These are phyloP conservation scores for Xanthoconium separans DNA, from an alignment of 1,284 basidiomycete species.

Conservation along the genomic window DNA sequence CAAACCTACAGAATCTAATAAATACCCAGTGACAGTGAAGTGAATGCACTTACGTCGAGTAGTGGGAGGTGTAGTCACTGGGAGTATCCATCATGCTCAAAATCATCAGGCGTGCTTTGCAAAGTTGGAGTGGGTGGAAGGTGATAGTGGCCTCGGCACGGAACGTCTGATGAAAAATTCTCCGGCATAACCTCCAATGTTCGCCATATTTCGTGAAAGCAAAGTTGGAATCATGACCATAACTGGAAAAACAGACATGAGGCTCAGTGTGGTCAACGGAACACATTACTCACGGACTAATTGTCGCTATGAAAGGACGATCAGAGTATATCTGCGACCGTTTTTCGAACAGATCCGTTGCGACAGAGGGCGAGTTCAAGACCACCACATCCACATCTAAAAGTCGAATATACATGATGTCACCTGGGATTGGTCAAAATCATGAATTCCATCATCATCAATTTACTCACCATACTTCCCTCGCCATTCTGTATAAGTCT, in stretches of 20 bases:
- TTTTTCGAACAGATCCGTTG: conserved; percentile 20
- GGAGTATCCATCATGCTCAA: conserved; percentile 15
- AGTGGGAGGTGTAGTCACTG: conserved; percentile 10
- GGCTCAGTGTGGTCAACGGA: too few relatives aligned
- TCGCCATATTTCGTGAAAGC: conserved; percentile 17
- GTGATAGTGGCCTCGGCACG: background rate
- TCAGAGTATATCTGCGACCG: conserved; percentile 23
- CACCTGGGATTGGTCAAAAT: conserved; percentile 15
- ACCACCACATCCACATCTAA: conserved; percentile 22
- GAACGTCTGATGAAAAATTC: conserved; percentile 12
- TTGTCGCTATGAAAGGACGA: conserved; percentile 18
- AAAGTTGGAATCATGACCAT: conserved; percentile 17
- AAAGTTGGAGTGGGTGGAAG: conserved; percentile 7
- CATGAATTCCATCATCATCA: background rate
- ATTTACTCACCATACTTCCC: background rate
- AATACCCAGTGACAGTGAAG: background rate
- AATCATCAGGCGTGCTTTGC: background rate
- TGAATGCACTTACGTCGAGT: conserved; percentile 8
- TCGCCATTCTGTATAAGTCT: background rate
- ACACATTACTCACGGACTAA: conserved; percentile 15
- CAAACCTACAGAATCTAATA: conserved; percentile 12
- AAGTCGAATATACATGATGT: conserved; percentile 20
- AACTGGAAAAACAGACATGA: conserved; percentile 4
- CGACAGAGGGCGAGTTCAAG: conserved; percentile 15
- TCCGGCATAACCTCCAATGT: conserved; percentile 9